Conservation (phyloP, 177 flowering plant species). For the Vitis hybrid region DNA sequence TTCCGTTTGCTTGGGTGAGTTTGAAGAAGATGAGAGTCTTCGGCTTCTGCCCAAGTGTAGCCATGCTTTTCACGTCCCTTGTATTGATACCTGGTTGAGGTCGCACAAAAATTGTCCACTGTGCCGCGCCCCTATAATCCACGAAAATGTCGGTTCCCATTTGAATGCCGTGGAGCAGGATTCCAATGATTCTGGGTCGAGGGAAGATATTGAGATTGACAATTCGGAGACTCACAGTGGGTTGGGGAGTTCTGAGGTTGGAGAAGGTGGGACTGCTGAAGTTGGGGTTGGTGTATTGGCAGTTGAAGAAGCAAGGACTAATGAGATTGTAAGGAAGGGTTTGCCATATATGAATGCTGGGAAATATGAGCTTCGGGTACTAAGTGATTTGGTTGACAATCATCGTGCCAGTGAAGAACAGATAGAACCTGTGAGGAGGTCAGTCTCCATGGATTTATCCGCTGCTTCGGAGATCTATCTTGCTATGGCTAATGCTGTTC, state of each 20-base stretch:
- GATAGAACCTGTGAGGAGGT: slow-evolving; percentile 44
- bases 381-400: slow-evolving; percentile 29
- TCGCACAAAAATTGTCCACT: slow-evolving; percentile 41
- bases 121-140: slow-evolving; percentile 35
- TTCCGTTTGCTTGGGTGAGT: slow-evolving; percentile 39
- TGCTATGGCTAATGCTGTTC: slow-evolving; percentile 15
- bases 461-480: slow-evolving; percentile 26
- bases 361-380: slow-evolving; percentile 15
- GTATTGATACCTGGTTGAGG: slow-evolving; percentile 46
- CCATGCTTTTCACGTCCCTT: slow-evolving; percentile 38
- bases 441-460: slow-evolving; percentile 47
- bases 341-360: neutral
- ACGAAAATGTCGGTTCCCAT: neutral
- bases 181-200: slow-evolving; percentile 10
- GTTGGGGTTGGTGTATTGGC: neutral
- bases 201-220: slow-evolving; percentile 4
- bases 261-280: slow-evolving; percentile 6
- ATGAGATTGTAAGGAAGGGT: slow-evolving; percentile 8
- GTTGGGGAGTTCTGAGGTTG: neutral
- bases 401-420: slow-evolving; percentile 18
- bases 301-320: slow-evolving; percentile 10
- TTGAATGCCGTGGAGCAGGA: neutral
- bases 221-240: slow-evolving; percentile 5
- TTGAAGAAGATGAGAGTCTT: slow-evolving; percentile 35
- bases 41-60: slow-evolving; percentile 42